Conservation (phyloP, 2,329 filamentous ascomycete genomes). For the Beauveria varroae region DNA sequence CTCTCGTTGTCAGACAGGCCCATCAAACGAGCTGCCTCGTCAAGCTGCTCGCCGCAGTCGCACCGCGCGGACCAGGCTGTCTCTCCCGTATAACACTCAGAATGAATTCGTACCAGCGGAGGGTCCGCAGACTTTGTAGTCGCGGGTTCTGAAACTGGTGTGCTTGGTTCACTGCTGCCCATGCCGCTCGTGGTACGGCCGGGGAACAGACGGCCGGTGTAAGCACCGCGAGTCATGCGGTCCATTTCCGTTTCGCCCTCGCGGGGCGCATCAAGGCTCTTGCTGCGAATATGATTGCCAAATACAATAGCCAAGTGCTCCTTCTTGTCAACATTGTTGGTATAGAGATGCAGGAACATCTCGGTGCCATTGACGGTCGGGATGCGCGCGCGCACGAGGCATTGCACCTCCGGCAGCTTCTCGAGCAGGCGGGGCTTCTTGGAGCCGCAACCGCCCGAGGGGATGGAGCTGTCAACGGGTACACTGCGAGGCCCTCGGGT, state of each 20-base stretch:
- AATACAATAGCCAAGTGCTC: slow-evolving; percentile 98
- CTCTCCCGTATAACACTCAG: slow-evolving; percentile 97
- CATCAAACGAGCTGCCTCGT: slow-evolving; percentile 94
- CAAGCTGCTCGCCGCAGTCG: slow-evolving; percentile 95
- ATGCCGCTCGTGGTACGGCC: slow-evolving; percentile 71
- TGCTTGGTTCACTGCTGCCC: slow-evolving; percentile 26
- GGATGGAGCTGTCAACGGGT: slow-evolving; percentile 52
- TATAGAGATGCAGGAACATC: slow-evolving; percentile 95
- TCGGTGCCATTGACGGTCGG: slow-evolving; percentile 86
- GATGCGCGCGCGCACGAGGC: slow-evolving; percentile 88
- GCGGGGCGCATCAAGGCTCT: slow-evolving; percentile 61
- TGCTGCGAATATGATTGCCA: slow-evolving; percentile 71
- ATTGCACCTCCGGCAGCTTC: slow-evolving; percentile 77
- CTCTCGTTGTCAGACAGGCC: slow-evolving; percentile 54
- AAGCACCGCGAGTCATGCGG: slow-evolving; percentile 90
- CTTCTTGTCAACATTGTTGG: slow-evolving; percentile 87
- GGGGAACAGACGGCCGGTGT: slow-evolving; percentile 79
- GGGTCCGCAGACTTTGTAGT: slow-evolving; percentile 13
- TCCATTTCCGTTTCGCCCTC: slow-evolving; percentile 80
- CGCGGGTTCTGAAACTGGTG: neutral
- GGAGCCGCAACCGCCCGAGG: slow-evolving; percentile 51
- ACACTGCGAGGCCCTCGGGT: slow-evolving; percentile 40
- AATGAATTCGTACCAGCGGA: slow-evolving; percentile 89
- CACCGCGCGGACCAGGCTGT: slow-evolving; percentile 97
- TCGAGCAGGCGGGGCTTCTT: slow-evolving; percentile 67